Evolutionary conservation across 495 filamentous ascomycete species (phyloP), one percentile per base, ranked within the genome.

Genomic region (Amniculicola lignicola): DNA sequence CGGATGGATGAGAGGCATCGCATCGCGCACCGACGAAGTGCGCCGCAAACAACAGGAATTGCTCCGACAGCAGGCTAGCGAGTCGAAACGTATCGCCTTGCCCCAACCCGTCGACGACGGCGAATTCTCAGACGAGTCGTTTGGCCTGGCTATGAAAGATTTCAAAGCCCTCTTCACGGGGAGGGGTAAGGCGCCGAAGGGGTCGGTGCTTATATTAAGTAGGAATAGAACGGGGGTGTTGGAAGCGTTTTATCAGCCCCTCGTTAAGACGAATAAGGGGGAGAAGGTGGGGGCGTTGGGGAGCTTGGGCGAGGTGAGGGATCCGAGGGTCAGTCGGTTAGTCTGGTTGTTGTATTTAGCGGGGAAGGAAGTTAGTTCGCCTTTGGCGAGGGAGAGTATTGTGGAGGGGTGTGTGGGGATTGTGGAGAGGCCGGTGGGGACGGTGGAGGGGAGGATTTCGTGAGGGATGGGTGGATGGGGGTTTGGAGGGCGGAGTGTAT

Each of bases 321-420:
- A 97, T 67, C 86, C 90, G 76, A 75, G 91, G 46, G 73, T 97
- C 9, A 84, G 83, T 47, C 80, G 88, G 49, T 74, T 89, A 52
- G 74, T 97, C 16, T 97, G 92, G 93, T 71, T 95, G 68, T 85
- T 87, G 52, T 98, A 95, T 71, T 70, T 98, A 29, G 89, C 82
- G 16, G 94, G 91, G 6, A 86, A 85, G 70, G 88, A 82, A 51
- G 89, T 96, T 9, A 88, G 90, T 3, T 94, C 88, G 65, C 89
- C 95, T 61, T 78, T 78, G 4, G 87, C 89, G 23, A 78, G 93
- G 57, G 76, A 81, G 74, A 90, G 79, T 49, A 83, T 98, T 50
- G 86, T 95, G 3, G 85, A 95, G 33, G 93, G 93, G 0, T 75
- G 94, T 45, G 84, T 96, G 79, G 83, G 81, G 51, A 82, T 96